Base-by-base conservation (phyloP, 1,284 basidiomycete genomes). In the Tylopilus orsonianus region DNA sequence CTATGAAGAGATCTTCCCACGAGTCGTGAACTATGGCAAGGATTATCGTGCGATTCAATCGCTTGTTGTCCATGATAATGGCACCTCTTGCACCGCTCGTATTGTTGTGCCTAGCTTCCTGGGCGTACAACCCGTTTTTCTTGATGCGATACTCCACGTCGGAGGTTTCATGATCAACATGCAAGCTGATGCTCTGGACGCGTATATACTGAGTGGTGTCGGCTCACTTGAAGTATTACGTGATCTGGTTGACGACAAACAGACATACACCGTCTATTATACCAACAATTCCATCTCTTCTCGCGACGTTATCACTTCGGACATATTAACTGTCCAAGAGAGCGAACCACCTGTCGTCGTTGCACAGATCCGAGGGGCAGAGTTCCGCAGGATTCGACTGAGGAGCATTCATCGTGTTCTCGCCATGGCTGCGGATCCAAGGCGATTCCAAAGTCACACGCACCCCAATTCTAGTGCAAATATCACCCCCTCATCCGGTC, bases 131-230 rank as follows among this genome's bases (percentile, higher is more conserved):
- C 77, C 80, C 1, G 59, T 85, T n/a, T 85, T 86, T 64, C 69
- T 79, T 43, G 86, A 89, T 55, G 78, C 81, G 0, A 68, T 88
- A 20, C 69, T 87, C 26, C 86, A 89, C 50, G 72, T 78, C 26
- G 79, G 83, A 0, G 86, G 86, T 2, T 85, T 89, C 63, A 67
- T 87, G 35, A 74, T 79, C 23, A 89, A 88, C 62, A 63, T 80
- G 60, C 74, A 71, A 33, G 77, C 73, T 2, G 68, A 66, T 2
- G 53, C 68, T 18, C 69, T 77, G 29, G 77, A 85, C 41, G 80
- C 74, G 0, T 85, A 78, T 60, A 83, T 89, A 49, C 88, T 86
- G 68, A 73, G 65, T 30, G 71, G 76, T 27, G 71, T 85, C 24
- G 77, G 73, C 20, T 62, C 70, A 10, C 67, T 83, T 35, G 73